Conservation (phyloP, 768 basidiomycete genomes). For the Clitopilus passeckerianus region DNA sequence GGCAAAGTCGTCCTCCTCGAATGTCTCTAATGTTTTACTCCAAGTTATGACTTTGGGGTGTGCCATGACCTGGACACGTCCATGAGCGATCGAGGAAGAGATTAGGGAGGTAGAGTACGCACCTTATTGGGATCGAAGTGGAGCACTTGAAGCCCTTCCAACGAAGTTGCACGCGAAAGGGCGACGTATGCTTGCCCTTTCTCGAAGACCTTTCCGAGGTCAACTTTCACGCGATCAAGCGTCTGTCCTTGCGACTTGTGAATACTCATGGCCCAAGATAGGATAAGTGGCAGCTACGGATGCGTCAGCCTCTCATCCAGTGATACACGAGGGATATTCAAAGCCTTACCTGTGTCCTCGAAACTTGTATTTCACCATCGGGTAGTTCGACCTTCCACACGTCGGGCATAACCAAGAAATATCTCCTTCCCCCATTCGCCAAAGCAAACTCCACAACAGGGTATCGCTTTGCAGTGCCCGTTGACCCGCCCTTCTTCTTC, state of each 20-base stretch:
- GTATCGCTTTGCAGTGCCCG: conserved; percentile 22
- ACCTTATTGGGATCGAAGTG: conserved; percentile 77
- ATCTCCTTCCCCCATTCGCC: conserved; percentile 49
- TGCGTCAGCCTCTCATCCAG: conserved; percentile 1
- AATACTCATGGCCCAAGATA: conserved; percentile 98
- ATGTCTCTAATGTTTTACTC: conserved; percentile 62
- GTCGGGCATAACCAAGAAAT: conserved; percentile 63
- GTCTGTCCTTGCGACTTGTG: conserved; percentile 99
- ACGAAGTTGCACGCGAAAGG: conserved; percentile 80
- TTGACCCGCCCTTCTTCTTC: conserved; percentile 17
- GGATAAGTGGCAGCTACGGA: conserved; percentile 73
- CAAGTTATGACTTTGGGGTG: conserved; percentile 71
- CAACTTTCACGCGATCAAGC: conserved; percentile 90
- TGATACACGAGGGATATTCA: neutral
- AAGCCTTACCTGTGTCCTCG: conserved; percentile 65
- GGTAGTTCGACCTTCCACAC: conserved; percentile 85
- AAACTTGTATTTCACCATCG: conserved; percentile 79
- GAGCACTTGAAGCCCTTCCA: conserved; percentile 82
- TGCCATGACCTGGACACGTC: conserved; percentile 48
- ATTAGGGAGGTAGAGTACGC: conserved; percentile 1
- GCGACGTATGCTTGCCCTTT: conserved; percentile 93
- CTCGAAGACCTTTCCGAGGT: conserved; percentile 89
- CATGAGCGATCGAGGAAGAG: neutral
- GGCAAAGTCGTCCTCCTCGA: conserved; percentile 20
- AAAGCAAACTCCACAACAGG: conserved; percentile 80